phyloP scores from a whole-genome alignment of 2,329 filamentous ascomycete species.

The Hymenoscyphus infarciens region DNA sequence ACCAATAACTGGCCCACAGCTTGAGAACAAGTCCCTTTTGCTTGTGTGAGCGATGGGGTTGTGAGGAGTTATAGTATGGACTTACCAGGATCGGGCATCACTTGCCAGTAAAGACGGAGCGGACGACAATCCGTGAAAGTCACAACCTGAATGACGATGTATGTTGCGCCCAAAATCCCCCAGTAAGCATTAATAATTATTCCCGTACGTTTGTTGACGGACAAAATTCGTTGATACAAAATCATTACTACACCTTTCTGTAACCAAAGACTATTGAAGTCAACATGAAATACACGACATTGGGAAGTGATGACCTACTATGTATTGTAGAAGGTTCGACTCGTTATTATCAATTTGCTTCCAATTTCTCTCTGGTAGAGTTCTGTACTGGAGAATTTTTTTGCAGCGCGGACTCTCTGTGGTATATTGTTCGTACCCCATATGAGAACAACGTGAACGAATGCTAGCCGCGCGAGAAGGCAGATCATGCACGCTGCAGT shows the following conservation, averaged over 20 bases:
- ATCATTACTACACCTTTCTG: conserved; percentile 21
- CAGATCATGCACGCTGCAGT: conserved; percentile 16
- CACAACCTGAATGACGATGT: conserved; percentile 15
- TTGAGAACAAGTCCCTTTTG: conserved; percentile 15
- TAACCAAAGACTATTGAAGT: conserved; percentile 17
- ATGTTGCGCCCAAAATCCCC: conserved; percentile 17
- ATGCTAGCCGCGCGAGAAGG: conserved; percentile 11
- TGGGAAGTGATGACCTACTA: conserved; percentile 27
- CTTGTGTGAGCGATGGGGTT: conserved; percentile 1
- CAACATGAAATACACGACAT: neutral
- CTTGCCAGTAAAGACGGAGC: conserved; percentile 22
- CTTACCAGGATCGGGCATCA: conserved; percentile 23
- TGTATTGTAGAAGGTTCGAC: conserved; percentile 22
- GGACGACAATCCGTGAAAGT: conserved; percentile 23
- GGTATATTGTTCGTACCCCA: conserved; percentile 40
- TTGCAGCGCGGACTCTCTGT: conserved; percentile 20
- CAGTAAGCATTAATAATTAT: conserved; percentile 18
- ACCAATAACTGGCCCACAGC: conserved; percentile 13
- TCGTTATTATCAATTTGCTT: conserved; percentile 36
- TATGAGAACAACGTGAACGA: conserved; percentile 37
- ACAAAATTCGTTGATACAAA: conserved; percentile 16
- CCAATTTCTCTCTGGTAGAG: conserved; percentile 37
- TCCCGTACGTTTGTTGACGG: conserved; percentile 8
- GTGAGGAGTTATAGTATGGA: neutral
- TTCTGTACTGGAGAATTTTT: conserved; percentile 33